Percentiles rank a stretch among this genome's conserved stretches.
phyloP scores from a whole-genome alignment of 2,329 filamentous ascomycete genomes.

The Orbilia blumenaviensis region DNA sequence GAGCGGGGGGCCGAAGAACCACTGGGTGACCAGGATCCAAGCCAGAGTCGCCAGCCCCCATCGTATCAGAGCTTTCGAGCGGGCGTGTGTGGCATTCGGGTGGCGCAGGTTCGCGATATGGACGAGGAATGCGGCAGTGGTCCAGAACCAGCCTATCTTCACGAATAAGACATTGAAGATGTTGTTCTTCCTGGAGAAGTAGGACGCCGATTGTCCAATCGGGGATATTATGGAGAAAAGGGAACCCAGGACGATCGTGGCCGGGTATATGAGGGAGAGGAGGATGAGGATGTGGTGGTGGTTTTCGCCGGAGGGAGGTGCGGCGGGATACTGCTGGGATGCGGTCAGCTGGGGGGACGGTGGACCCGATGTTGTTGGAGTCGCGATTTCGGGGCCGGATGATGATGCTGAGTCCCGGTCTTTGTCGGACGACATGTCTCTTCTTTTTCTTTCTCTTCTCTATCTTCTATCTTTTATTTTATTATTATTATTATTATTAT shows the following conservation, averaged over 20 bases:
- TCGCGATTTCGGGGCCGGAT: constrained; percentile 46
- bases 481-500: too few species aligned
- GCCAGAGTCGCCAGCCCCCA: constrained; percentile 77
- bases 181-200: constrained; percentile 95
- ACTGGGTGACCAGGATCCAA: constrained; percentile 92
- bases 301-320: constrained; percentile 25
- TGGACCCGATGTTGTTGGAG: constrained; percentile 41
- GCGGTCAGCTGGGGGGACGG: constrained; percentile 34
- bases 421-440: constrained; percentile 48
- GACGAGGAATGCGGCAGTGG: constrained; percentile 75
- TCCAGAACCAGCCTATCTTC: constrained; percentile 95
- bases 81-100: constrained; percentile 59
- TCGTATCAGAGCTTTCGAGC: constrained; percentile 70
- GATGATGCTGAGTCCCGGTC: constrained; percentile 45
- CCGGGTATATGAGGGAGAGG: constrained; percentile 75
- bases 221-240: constrained; percentile 82
- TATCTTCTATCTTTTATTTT: too few species aligned
- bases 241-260: constrained; percentile 80
- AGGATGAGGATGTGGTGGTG: constrained; percentile 61
- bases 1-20: constrained; percentile 91
- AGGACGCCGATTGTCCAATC: constrained; percentile 72
- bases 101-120: constrained; percentile 76
- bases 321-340: constrained; percentile 21
- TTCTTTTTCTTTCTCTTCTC: too few species aligned
- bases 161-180: constrained; percentile 92